Evolutionary conservation across 768 basidiomycete species (phyloP).

Genomic region (Kwoniella europaea): DNA sequence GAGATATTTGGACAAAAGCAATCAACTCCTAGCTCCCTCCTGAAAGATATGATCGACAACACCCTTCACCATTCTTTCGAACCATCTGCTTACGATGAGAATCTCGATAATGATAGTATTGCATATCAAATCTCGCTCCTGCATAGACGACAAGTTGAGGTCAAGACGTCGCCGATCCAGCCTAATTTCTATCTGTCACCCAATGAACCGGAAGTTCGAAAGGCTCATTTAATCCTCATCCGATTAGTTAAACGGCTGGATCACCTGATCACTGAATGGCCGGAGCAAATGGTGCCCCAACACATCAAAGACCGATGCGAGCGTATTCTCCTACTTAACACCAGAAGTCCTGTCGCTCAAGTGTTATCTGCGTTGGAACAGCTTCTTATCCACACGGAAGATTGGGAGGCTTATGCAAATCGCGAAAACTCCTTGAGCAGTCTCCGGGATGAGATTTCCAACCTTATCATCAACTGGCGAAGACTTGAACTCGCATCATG

Average conservation of each 20-base stretch:
- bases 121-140: conserved; percentile 39
- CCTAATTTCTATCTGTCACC: conserved; percentile 80
- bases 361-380: conserved; percentile 82
- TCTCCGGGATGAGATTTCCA: conserved; percentile 70
- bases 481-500: conserved; percentile 86
- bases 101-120: conserved; percentile 38
- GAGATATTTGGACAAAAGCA: conserved; percentile 18
- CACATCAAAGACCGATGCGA: conserved; percentile 77
- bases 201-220: conserved; percentile 74
- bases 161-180: conserved; percentile 27
- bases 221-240: conserved; percentile 64
- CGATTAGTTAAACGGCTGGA: conserved; percentile 66
- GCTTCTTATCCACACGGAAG: conserved; percentile 81
- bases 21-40: background rate
- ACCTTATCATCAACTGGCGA: conserved; percentile 85
- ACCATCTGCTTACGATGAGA: conserved; percentile 26
- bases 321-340: conserved; percentile 66
- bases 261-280: conserved; percentile 77
- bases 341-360: conserved; percentile 77
- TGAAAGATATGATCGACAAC: conserved; percentile 24
- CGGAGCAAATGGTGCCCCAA: conserved; percentile 96
- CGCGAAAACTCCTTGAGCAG: conserved; percentile 77
- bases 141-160: conserved; percentile 48
- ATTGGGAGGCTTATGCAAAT: conserved; percentile 97
- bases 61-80: conserved; percentile 28